These are phyloP conservation scores for Glomus cerebriforme DNA, from an alignment of 192 early-diverging fungal genomes.

Conservation along the genomic window DNA sequence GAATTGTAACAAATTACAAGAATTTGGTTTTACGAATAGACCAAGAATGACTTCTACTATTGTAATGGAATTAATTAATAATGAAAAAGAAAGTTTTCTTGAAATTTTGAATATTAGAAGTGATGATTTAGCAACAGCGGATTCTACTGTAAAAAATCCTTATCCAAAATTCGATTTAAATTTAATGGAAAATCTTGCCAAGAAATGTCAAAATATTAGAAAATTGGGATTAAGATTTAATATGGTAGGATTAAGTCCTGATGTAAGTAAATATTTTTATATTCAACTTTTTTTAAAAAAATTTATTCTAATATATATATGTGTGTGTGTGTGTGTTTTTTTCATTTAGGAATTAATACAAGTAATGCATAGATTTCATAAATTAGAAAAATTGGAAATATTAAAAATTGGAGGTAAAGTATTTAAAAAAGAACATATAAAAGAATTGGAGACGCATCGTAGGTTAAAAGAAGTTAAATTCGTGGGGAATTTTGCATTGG, in stretches of 20 bases:
- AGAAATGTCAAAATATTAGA: not conserved
- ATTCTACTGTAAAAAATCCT: not conserved
- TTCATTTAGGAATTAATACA: not conserved
- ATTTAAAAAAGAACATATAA: slow-evolving; percentile 13
- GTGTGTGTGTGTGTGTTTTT: not conserved
- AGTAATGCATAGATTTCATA: not conserved
- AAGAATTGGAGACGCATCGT: not conserved
- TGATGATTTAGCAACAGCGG: slow-evolving; percentile 2
- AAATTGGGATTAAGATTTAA: not conserved
- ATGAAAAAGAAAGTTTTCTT: not conserved
- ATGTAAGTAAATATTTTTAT: slow-evolving; percentile 6
- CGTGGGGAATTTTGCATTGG: not conserved
- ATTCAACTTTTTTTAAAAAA: not conserved
- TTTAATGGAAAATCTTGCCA: not conserved
- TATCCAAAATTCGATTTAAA: slow-evolving; percentile 12
- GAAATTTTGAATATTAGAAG: not conserved
- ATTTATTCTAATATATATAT: too few species aligned
- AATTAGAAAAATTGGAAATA: slow-evolving; percentile 5
- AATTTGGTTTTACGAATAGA: slow-evolving; percentile 9
- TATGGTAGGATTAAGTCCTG: slow-evolving; percentile 1
- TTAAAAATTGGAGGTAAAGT: not conserved
- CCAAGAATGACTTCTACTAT: slow-evolving; percentile 7
- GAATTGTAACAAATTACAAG: not conserved
- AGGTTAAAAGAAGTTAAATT: slow-evolving; percentile 21
- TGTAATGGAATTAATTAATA: not conserved